Conservation (phyloP, 2,329 filamentous ascomycete species). For the Trichoderma sp. region DNA sequence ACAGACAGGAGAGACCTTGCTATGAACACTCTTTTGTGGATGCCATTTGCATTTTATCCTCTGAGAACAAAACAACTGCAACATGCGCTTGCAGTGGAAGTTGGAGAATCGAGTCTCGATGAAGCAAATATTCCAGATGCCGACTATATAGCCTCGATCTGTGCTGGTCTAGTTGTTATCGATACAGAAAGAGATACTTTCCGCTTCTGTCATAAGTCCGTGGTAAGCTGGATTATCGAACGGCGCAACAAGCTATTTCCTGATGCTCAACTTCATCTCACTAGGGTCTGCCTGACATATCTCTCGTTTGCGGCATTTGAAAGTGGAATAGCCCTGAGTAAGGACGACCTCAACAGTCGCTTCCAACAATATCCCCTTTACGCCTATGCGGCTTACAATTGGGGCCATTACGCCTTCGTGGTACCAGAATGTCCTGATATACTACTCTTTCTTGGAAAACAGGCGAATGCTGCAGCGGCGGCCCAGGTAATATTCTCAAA, state of each 20-base stretch:
- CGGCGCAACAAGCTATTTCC: neutral
- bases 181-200: neutral
- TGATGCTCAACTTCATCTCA: rapidly evolving
- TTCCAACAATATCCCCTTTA: neutral
- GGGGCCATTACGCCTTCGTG: no score
- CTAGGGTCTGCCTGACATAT: neutral
- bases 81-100: neutral
- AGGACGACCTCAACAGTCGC: neutral
- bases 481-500: neutral
- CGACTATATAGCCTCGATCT: neutral
- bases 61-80: neutral
- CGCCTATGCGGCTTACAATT: rapidly evolving
- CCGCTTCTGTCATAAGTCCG: neutral
- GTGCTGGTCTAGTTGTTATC: neutral
- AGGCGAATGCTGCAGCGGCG: neutral
- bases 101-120: neutral
- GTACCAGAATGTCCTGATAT: neutral
- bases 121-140: neutral
- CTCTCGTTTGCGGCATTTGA: neutral
- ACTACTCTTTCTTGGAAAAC: neutral
- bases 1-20: neutral
- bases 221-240: neutral
- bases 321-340: neutral
- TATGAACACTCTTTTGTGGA: neutral
- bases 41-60: neutral